Evolutionary conservation across 2,329 filamentous ascomycete genomes (phyloP).

Genomic region (Diaporthe ampelina): DNA sequence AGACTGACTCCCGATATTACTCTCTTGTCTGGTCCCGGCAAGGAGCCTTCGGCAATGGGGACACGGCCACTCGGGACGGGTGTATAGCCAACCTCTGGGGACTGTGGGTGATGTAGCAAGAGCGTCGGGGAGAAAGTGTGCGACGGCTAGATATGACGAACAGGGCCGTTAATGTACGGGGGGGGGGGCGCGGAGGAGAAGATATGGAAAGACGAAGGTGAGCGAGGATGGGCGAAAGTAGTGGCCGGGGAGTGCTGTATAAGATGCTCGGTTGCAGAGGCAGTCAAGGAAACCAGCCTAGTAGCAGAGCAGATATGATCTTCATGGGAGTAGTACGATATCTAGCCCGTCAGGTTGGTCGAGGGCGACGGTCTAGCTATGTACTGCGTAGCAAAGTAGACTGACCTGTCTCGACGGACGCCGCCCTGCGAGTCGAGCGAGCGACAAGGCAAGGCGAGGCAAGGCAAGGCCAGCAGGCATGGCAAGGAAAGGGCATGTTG

Average conservation of each 20-base stretch:
- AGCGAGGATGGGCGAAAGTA: neutral
- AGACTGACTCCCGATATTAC: constrained; percentile 30
- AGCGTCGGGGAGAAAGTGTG: neutral
- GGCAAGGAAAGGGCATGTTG: constrained; percentile 30
- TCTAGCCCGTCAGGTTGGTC: constrained; percentile 15
- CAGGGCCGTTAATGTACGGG: neutral
- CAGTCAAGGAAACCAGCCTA: neutral
- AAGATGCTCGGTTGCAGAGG: constrained; percentile 18
- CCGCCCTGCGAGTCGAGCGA: constrained; percentile 30
- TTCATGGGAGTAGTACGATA: constrained; percentile 6
- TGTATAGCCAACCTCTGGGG: neutral
- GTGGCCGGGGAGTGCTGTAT: constrained; percentile 20
- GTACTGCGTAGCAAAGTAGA: constrained; percentile 19
- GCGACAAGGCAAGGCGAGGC: neutral
- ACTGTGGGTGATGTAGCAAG: constrained; percentile 4
- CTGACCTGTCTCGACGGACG: neutral
- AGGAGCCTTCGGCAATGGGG: constrained; percentile 25
- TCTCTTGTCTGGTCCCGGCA: constrained; percentile 12
- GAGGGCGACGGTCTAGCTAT: constrained; percentile 27
- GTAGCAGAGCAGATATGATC: constrained; percentile 17
- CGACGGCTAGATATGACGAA: neutral
- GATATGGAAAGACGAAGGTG: constrained; percentile 25
- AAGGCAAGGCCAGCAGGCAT: constrained; percentile 14
- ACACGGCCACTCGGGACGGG: constrained; percentile 9
- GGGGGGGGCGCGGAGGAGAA: neutral